Evolutionary conservation across 331 rosid genomes (phyloP).

Genomic region (Pyracantha coccinea): DNA sequence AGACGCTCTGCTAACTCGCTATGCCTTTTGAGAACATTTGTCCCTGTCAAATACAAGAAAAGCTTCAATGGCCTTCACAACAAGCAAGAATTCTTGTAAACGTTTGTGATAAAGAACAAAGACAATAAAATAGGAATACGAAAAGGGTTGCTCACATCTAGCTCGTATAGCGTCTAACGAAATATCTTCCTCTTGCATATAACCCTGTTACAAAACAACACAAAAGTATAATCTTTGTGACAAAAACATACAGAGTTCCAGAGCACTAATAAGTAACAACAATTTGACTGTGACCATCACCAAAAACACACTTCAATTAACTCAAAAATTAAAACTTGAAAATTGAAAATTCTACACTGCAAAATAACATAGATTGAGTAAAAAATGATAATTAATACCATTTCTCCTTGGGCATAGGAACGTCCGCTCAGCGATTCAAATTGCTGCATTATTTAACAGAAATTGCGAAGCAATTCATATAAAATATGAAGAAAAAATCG

Average conservation of each 20-base stretch:
- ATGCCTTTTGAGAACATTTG: constrained; percentile 70
- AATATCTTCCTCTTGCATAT: constrained; percentile 64
- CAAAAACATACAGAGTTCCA: not conserved
- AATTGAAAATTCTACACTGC: not conserved
- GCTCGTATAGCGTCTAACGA: constrained; percentile 69
- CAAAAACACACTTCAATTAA: not conserved
- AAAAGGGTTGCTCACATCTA: constrained; percentile 40
- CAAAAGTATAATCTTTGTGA: not conserved
- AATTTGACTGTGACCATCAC: not conserved
- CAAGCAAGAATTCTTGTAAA: not conserved
- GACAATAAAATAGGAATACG: not conserved
- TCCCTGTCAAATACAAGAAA: constrained; percentile 41
- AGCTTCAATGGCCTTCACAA: constrained; percentile 7
- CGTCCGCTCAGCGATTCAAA: constrained; percentile 38
- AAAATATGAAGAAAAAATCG: not conserved
- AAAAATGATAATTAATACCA: constrained; percentile 24
- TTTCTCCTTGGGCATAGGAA: constrained; percentile 37
- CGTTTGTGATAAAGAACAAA: not conserved
- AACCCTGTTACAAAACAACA: constrained; percentile 38
- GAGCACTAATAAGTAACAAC: not conserved
- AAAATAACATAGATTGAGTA: not conserved
- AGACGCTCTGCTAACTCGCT: constrained; percentile 74
- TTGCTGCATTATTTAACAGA: constrained; percentile 33
- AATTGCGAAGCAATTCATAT: not conserved
- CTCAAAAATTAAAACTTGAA: not conserved